Evolutionary conservation across 768 basidiomycete species (phyloP).

Genomic region (Suillus paluster): DNA sequence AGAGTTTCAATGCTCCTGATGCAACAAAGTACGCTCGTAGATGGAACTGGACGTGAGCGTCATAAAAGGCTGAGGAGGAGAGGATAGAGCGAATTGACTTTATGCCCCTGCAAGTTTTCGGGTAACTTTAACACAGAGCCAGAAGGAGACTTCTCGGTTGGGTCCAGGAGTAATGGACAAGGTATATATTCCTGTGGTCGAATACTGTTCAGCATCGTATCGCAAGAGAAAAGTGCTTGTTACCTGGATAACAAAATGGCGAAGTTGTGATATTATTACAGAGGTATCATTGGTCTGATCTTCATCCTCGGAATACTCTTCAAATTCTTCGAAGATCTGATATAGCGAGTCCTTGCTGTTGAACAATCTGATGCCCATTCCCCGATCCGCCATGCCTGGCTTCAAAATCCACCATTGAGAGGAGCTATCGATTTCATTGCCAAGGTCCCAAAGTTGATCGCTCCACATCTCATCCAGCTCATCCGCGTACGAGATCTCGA

Average conservation of each 20-base stretch:
- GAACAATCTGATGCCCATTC: constrained; percentile 93
- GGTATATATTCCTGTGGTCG: constrained; percentile 78
- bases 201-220: constrained; percentile 11
- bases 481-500: constrained; percentile 89
- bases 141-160: constrained; percentile 46
- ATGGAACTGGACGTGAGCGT: constrained; percentile 71
- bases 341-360: constrained; percentile 73
- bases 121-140: constrained; percentile 25
- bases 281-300: constrained; percentile 52
- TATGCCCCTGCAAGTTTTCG: constrained; percentile 50
- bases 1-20: constrained; percentile 77
- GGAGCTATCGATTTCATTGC: constrained; percentile 52
- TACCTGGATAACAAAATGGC: constrained; percentile 97
- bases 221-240: constrained; percentile 7
- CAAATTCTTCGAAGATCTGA: constrained; percentile 82
- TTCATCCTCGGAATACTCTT: constrained; percentile 55
- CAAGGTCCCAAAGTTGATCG: constrained; percentile 93
- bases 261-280: constrained; percentile 82
- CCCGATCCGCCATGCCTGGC: constrained; percentile 96
- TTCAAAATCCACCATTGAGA: constrained; percentile 92
- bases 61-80: constrained; percentile 12
- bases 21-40: constrained; percentile 87
- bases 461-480: constrained; percentile 93
- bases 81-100: constrained; percentile 47
- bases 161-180: constrained; percentile 79